A percentile compares a stretch with the other conserved stretches of the same genome.
phyloP scores from a whole-genome alignment of 768 basidiomycete genomes.

The Ramaria rubella region DNA sequence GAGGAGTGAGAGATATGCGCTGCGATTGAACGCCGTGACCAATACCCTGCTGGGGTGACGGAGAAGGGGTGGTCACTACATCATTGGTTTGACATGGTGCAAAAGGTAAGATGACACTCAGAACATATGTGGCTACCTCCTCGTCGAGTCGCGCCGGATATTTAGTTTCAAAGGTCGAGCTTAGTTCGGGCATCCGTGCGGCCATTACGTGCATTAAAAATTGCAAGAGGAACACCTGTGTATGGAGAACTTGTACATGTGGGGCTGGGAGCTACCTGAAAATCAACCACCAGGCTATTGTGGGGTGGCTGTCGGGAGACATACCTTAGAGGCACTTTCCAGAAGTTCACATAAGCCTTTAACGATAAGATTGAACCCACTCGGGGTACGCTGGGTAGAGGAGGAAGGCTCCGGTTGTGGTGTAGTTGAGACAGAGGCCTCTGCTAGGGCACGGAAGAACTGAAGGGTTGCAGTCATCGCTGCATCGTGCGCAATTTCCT shows the following conservation, averaged over 20 bases:
- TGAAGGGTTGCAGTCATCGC: background rate
- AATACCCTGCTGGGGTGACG: background rate
- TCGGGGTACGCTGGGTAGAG: no score
- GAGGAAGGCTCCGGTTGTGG: no score
- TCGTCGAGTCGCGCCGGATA: no score
- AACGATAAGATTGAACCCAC: background rate
- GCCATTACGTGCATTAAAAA: background rate
- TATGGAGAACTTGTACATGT: background rate
- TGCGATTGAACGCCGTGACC: background rate
- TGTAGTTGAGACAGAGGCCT: no score
- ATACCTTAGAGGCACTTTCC: background rate
- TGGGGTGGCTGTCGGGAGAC: background rate
- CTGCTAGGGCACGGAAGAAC: background rate
- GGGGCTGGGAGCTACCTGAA: background rate
- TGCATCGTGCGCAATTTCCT: background rate
- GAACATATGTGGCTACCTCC: no score
- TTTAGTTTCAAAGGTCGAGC: no score
- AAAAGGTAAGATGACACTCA: no score
- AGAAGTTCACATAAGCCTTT: background rate
- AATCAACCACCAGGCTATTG: background rate
- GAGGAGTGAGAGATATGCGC: background rate
- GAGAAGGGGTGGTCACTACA: background rate
- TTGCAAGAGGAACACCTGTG: background rate
- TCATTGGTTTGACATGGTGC: no score
- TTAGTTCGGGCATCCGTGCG: background rate